Evolutionary conservation across 2,329 filamentous ascomycete genomes (phyloP).

Genomic region (Thermoascus crustaceus): DNA sequence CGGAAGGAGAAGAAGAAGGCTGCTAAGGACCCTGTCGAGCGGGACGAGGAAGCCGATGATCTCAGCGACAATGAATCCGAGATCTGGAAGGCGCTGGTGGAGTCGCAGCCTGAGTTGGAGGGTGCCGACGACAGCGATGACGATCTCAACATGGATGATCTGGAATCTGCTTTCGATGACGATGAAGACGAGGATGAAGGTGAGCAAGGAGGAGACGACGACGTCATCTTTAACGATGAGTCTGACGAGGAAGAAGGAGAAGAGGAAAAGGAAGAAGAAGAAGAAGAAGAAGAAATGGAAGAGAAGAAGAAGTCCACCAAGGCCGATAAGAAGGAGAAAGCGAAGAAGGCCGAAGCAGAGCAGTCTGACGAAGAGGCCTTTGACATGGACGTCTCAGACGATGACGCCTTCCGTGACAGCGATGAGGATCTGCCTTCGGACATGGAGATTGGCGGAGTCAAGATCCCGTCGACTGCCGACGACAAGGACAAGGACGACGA

Average conservation of each 20-base stretch:
- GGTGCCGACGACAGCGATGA: constrained; percentile 51
- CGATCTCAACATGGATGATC: constrained; percentile 48
- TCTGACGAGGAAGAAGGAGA: constrained; percentile 42
- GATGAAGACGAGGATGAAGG: constrained; percentile 40
- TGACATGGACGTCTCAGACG: constrained; percentile 40
- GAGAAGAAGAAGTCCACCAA: constrained; percentile 24
- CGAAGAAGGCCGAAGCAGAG: constrained; percentile 16
- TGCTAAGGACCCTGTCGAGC: constrained; percentile 32
- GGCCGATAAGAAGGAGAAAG: constrained; percentile 18
- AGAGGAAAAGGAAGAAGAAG: constrained; percentile 40
- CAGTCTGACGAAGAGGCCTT: constrained; percentile 42
- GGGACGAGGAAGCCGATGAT: constrained; percentile 36
- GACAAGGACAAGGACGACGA: constrained; percentile 36
- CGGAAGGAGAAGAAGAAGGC: constrained; percentile 51
- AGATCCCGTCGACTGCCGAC: constrained; percentile 26
- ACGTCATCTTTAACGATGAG: constrained; percentile 41
- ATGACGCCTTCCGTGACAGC: constrained; percentile 42
- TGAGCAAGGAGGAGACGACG: constrained; percentile 32
- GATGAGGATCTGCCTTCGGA: constrained; percentile 49
- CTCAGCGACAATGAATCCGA: constrained; percentile 64
- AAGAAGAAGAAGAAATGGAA: constrained; percentile 27
- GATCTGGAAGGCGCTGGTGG: constrained; percentile 85
- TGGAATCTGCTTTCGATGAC: constrained; percentile 45
- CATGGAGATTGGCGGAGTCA: constrained; percentile 37
- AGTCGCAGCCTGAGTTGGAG: constrained; percentile 69